These are phyloP conservation scores for Diplodia corticola DNA, from an alignment of 2,329 filamentous ascomycete genomes.

Conservation along the genomic window DNA sequence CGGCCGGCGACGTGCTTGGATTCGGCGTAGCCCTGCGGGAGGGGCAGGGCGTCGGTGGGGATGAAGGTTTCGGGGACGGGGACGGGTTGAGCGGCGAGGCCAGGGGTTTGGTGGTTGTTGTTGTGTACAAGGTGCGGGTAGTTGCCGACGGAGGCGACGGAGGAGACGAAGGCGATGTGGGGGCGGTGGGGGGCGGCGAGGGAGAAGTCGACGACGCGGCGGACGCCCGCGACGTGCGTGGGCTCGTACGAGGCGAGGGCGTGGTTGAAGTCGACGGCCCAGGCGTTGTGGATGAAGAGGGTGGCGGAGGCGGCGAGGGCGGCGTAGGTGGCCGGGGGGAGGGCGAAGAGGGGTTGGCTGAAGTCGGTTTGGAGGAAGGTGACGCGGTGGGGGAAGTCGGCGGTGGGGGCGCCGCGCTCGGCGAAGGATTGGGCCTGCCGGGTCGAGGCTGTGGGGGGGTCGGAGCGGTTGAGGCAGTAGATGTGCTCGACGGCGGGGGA, in stretches of 20 bases:
- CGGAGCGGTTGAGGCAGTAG: constrained; percentile 26
- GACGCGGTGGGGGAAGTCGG: constrained; percentile 20
- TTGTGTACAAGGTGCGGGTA: too few relatives aligned
- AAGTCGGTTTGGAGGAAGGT: constrained; percentile 24
- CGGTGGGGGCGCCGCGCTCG: neutral
- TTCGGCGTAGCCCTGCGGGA: constrained; percentile 42
- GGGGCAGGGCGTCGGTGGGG: constrained; percentile 29
- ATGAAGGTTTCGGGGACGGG: constrained; percentile 37
- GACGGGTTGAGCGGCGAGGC: neutral
- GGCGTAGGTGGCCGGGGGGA: constrained; percentile 5
- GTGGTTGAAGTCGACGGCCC: constrained; percentile 43
- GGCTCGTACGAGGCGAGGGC: constrained; percentile 34
- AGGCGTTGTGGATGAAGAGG: constrained; percentile 40
- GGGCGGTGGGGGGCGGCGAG: constrained; percentile 26
- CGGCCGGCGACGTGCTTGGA: constrained; percentile 40
- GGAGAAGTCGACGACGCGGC: constrained; percentile 41
- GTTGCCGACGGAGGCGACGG: constrained; percentile 39
- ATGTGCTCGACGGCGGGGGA: constrained; percentile 20
- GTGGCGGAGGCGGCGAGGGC: constrained; percentile 26
- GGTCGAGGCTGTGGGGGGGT: neutral
- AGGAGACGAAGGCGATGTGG: constrained; percentile 42
- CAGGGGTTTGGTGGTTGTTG: too few relatives aligned
- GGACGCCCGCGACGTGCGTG: constrained; percentile 33
- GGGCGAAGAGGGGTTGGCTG: constrained; percentile 22
- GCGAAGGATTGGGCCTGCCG: constrained; percentile 17